Base-by-base conservation (phyloP, 106 monocot species). In the Ottelia alismoides region DNA sequence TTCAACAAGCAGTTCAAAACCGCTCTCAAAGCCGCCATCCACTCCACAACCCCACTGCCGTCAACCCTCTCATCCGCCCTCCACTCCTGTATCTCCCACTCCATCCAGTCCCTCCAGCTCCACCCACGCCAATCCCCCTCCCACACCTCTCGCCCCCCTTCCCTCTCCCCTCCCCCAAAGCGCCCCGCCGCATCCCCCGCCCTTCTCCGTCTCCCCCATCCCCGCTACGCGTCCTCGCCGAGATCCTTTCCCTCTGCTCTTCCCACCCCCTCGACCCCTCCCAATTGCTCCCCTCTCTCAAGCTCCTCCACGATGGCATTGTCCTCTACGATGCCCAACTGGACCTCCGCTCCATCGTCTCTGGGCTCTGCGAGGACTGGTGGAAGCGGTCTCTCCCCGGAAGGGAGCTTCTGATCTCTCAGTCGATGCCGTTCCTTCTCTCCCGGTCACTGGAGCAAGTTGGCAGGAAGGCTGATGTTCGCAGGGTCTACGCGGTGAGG, bases 381-480 rank as follows among this genome's bases (percentile, higher is more conserved):
- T 99, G 98, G 98, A 86, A 86, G 61, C 85, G 70, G 64, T 61
- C 60, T 20, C 49, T 83, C 7, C 74, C 74, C 0, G 90, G 66
- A 11, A 76, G 72, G 65, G 90, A 90, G 55, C 54, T 40, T 19
- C 26, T 99, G 31, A 67, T 99, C 62, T 49, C 90, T 1, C 98
- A 86, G 65, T 75, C 90, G 3, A 51, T 99, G 24, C 90, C 98
- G 0, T 99, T 57, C 58, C 49, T 99, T n/a, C 74, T 99, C 26
- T 79, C 98, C 1, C 73, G 59, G 49, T 82, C 90, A 1, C 70
- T 90, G 16, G 68, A 67, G 10, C n/a, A n/a, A n/a, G 10, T 52
- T 35, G 69, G 72, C 22, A 90, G 67, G 67, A 90, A 86, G 57
- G 26, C 66, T 0, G 82, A 75, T 49, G 79, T 90, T 2, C 62